Base-by-base conservation (phyloP, 1,284 basidiomycete species). In the Trametes pubescens region DNA sequence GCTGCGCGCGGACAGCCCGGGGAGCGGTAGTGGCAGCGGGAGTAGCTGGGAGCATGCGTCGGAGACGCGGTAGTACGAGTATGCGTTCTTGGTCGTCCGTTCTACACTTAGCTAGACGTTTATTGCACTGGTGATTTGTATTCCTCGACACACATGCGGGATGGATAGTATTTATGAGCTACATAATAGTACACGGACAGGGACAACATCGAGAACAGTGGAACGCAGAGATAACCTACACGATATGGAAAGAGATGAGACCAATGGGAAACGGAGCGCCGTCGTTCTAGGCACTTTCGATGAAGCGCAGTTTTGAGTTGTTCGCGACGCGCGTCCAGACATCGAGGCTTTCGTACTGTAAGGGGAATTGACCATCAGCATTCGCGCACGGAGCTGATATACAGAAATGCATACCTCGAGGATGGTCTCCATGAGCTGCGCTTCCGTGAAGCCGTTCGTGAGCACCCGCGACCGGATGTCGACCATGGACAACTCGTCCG, bases 401-500 rank as follows among this genome's bases (percentile, higher is more conserved):
- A n/a, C 16, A 22, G 2, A 34, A 32, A 22, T 32, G 80, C 89
- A 74, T 72, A 95, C 94, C 80, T 91, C 83, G 21, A 81, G 72
- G 61, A 96, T 89, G 0, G 93, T 93, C 69, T 94, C 90, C 82
- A 91, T 94, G 35, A 99, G 82, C 76, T 95, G 91, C 7, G 86
- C 88, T 76, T 99, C 96, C 13, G 94, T 98, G 78, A 92, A 97
- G 8, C 96, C 95, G 72, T 89, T 90, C 51, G 89, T 90, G 54
- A 96, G 79, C 13, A 97, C 90, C 34, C 95, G 86, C 54, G 89
- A 88, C 51, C 96, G 86, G 63, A 98, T 86, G 68, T 97, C 94
- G 47, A 93, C 84, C 83, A 98, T 88, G 7, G 87, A 86, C 64
- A 94, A 74, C 70, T 92, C 89, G 37, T 87, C 88, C 22, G 88